These are phyloP conservation scores for Lolium perenne DNA, from an alignment of 176 grass and related monocot genomes.

Conservation along the genomic window DNA sequence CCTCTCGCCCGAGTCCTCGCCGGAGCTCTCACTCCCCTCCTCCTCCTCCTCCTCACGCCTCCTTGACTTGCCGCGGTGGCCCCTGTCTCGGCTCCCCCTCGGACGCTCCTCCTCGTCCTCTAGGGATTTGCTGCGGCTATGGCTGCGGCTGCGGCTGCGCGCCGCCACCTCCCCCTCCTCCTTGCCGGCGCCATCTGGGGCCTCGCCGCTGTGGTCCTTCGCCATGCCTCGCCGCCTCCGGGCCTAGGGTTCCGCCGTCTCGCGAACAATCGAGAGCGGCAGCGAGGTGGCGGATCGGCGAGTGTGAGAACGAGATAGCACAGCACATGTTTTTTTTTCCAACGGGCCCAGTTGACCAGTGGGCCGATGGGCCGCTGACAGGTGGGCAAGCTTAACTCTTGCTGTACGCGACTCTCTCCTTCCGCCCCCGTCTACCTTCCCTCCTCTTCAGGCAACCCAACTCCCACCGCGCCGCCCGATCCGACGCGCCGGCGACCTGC, in stretches of 20 bases:
- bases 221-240: slow-evolving; percentile 35
- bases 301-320: slow-evolving; percentile 1
- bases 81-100: slow-evolving; percentile 41
- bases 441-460: background rate
- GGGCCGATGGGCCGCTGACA: too few species aligned
- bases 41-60: slow-evolving; percentile 48
- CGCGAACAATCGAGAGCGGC: background rate
- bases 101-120: slow-evolving; percentile 40
- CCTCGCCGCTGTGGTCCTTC: slow-evolving; percentile 44
- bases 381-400: too few species aligned
- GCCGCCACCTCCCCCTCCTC: slow-evolving; percentile 32
- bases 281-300: slow-evolving; percentile 32
- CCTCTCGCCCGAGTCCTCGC: slow-evolving; percentile 57
- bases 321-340: background rate
- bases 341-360: too few species aligned
- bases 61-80: slow-evolving; percentile 54
- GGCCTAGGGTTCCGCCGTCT: slow-evolving; percentile 57
- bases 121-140: slow-evolving; percentile 39
- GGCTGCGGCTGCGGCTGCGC: slow-evolving; percentile 36
- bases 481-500: slow-evolving; percentile 27
- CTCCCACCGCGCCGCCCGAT: slow-evolving; percentile 37
- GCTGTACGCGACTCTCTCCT: background rate
- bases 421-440: background rate
- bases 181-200: slow-evolving; percentile 11
- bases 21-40: slow-evolving; percentile 51